Evolutionary conservation across 148 eudicot species (phyloP).

Genomic region (Hydrangea macrophylla): DNA sequence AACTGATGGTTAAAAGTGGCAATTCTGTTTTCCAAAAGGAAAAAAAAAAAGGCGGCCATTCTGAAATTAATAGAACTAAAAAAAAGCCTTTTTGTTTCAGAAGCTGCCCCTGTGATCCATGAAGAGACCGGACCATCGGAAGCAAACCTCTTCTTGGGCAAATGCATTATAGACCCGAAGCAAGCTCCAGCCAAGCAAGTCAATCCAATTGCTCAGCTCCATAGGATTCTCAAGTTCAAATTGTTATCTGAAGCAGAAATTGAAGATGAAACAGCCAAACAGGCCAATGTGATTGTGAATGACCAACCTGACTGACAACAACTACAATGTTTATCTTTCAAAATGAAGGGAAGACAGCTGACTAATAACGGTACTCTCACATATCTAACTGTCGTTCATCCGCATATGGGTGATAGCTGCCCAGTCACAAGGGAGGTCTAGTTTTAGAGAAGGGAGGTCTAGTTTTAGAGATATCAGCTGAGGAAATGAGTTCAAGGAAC

Average conservation of each 20-base stretch:
- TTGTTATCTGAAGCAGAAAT: conserved; percentile 30
- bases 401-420: too few relatives aligned
- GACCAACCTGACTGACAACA: not conserved
- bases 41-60: not conserved
- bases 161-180: conserved; percentile 33
- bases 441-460: too few relatives aligned
- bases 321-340: not conserved
- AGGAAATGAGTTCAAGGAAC: too few relatives aligned
- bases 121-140: conserved; percentile 60
- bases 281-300: not conserved
- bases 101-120: conserved; percentile 35
- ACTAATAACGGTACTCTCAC: too few relatives aligned
- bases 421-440: too few relatives aligned
- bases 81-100: conserved; percentile 22
- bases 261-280: conserved; percentile 18
- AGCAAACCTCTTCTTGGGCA: conserved; percentile 41
- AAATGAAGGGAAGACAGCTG: not conserved
- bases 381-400: too few relatives aligned
- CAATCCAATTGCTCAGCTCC: conserved; percentile 53
- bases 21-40: not conserved
- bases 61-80: not conserved
- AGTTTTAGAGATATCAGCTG: too few relatives aligned
- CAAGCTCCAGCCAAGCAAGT: conserved; percentile 46
- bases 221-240: conserved; percentile 61
- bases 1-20: not conserved